phyloP scores from a whole-genome alignment of 306 rosid species.

The Vigna trinervia region DNA sequence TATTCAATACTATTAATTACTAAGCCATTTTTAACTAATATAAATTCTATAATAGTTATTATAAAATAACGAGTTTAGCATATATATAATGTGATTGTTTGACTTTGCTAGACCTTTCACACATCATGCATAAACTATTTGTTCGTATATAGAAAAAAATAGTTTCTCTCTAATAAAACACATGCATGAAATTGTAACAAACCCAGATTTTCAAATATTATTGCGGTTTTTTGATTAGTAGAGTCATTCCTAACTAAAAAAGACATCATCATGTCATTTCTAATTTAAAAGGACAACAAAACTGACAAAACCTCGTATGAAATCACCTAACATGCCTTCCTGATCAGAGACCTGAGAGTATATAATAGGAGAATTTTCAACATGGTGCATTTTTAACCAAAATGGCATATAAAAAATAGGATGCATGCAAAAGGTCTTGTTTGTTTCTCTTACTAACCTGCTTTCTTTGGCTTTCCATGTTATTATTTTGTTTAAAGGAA shows the following conservation, averaged over 20 bases:
- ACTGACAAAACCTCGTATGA: neutral
- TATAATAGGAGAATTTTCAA: no score
- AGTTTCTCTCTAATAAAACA: neutral
- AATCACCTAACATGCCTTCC: conserved; percentile 28
- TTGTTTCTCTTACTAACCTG: neutral
- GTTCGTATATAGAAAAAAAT: neutral
- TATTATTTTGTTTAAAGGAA: neutral
- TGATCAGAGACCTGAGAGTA: neutral
- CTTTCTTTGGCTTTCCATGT: neutral
- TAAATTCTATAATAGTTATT: neutral
- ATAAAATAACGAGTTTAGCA: neutral
- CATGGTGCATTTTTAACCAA: neutral
- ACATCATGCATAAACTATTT: neutral
- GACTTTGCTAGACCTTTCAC: no score
- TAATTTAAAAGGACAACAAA: neutral
- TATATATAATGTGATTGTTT: no score
- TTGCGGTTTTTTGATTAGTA: neutral
- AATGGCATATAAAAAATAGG: conserved; percentile 41
- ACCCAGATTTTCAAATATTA: conserved; percentile 4
- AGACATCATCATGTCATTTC: no score
- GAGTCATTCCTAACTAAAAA: neutral
- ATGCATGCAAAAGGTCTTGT: conserved; percentile 32
- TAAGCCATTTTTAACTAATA: no score
- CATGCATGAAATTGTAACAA: neutral
- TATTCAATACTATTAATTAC: no score